Base-by-base conservation (phyloP, 1,284 basidiomycete genomes). In the Grifola frondosa region DNA sequence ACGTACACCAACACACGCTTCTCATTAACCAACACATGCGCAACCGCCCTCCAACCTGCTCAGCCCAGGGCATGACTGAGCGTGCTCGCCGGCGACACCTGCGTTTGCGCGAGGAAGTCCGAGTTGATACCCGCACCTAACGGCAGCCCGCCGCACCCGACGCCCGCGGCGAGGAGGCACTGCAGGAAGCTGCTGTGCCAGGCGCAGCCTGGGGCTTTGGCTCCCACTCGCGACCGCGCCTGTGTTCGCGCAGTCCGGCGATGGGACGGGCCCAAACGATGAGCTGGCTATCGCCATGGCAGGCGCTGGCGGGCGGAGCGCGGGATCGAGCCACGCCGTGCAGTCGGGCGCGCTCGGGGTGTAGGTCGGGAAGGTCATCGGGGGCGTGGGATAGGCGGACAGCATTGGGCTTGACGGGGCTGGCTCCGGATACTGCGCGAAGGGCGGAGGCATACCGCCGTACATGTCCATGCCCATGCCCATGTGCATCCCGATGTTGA, bases 61-160 rank as follows among this genome's bases (percentile, higher is more conserved):
- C 40, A 57, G 15, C 56, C 56, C 3, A 57, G 44, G 29, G 56
- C 56, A 25, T 53, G 47, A 32, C 56, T 42, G 20, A 57, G 49
- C 42, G 56, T 48, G 20, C 54, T 54, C 3, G 53, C 35, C 31
- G 47, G 47, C 30, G 45, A 49, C 48, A 47, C 34, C 36, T 32
- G 42, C 25, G 37, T 23, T 16, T 26, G 36, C 30, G 36, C 35
- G n/a, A 24, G 17, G 38, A 29, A 32, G 19, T 17, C 35, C 31
- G 23, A 25, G 19, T 23, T 43, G 29, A 13, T n/a, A 35, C 37
- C 20, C 7, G 8, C 16, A 34, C 30, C 30, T n/a, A 33, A 20
- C 2, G n/a, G 38, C 22, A 42, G 20, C 16, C 17, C 22, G 21
- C 31, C 25, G 33, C 32, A 37, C 7, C 37, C 39, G 7, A 42